Base-by-base conservation (phyloP, 495 filamentous ascomycete genomes). In the Aspergillus campestris region DNA sequence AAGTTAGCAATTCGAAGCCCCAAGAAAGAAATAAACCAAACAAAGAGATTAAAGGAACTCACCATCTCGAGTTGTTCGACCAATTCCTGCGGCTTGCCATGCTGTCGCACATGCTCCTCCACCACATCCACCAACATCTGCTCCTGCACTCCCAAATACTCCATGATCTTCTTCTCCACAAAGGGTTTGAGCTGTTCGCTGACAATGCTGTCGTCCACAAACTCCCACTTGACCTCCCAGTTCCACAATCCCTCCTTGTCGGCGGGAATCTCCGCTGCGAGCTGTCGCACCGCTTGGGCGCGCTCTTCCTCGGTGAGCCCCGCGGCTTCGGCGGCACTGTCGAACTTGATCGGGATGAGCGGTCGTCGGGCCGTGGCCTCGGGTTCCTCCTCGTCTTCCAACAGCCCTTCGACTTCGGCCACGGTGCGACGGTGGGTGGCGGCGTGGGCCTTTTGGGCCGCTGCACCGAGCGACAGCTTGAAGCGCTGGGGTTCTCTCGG, bases 141-240 rank as follows among this genome's bases (percentile, higher is more conserved):
- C 68, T 99, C 92, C 65, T 96, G 89, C 44, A 99, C 87, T 43
- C 92, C 92, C 34, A 99, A 73, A 58, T 89, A 94, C 61, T 97
- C 94, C 47, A 97, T 81, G 44, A 97, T 86, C 75, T 95, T 97
- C 78, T 95, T 95, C 73, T 94, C 91, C 41, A 96, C 88, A 64
- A 95, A 97, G 10, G 90, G 89, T 60, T 83, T 82, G 57, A 99
- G 77, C 64, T 96, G 89, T 52, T 95, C 86, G 52, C 75, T 77
- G 49, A 97, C 78, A 14, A 94, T 76, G 10, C 74, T 79, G 36
- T 91, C 84, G 61, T 95, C 89, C 50, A 99, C 79, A 70, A 84
- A 91, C 29, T 95, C 86, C 91, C 90, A 99, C 51, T 90, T 86
- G 66, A 99, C 79, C 29, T 82, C 74, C 87, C 87, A 97, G 6